Evolutionary conservation across 2,329 filamentous ascomycete genomes (phyloP).

Genomic region (Daldinia eschscholtzii): DNA sequence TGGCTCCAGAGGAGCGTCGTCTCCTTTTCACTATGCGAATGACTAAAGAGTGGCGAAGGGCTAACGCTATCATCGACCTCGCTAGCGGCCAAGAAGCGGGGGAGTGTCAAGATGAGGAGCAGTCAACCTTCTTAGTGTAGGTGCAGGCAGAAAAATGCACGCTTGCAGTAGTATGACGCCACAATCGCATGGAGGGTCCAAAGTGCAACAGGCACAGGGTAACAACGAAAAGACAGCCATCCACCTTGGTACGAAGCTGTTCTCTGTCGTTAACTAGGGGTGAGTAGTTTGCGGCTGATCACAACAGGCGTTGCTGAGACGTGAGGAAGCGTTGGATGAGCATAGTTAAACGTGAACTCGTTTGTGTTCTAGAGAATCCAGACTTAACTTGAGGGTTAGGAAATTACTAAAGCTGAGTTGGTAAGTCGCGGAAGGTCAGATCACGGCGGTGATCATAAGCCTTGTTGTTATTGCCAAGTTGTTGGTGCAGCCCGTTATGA

Average conservation of each 20-base stretch:
- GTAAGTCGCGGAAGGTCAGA: neutral
- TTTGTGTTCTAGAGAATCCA: neutral
- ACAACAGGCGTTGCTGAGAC: neutral
- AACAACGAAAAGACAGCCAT: neutral
- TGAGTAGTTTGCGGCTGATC: neutral
- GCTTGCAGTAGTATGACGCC: constrained; percentile 31
- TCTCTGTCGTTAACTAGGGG: neutral
- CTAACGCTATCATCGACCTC: neutral
- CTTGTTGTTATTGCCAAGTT: neutral
- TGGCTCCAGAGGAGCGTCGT: neutral
- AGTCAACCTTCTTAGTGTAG: constrained; percentile 15
- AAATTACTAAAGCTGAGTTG: neutral
- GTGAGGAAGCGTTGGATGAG: neutral
- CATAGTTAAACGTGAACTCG: neutral
- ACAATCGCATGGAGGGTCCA: constrained; percentile 27
- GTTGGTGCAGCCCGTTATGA: neutral
- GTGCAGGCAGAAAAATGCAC: constrained; percentile 3
- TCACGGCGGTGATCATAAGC: neutral
- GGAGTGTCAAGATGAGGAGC: constrained; percentile 6
- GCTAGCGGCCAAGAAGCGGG: constrained; percentile 28
- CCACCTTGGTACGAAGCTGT: neutral
- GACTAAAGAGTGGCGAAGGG: neutral
- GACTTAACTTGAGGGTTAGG: neutral
- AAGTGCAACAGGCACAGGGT: neutral
- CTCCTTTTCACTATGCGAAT: neutral